Base-by-base conservation (phyloP, 176 grass and related monocot genomes). In the Carex pumila region DNA sequence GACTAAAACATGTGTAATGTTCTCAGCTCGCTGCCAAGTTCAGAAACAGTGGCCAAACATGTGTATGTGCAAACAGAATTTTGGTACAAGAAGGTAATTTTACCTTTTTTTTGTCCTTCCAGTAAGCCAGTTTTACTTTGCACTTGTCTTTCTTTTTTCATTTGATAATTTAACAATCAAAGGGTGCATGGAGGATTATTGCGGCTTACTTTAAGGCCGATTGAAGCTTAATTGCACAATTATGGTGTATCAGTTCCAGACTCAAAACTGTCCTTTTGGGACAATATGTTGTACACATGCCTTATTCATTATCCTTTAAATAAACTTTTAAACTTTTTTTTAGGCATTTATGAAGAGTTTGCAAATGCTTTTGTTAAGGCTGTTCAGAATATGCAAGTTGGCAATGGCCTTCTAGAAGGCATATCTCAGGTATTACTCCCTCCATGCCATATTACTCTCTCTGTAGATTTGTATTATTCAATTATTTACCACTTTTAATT, bases 11-110 rank as follows among this genome's bases (percentile, higher is more conserved):
- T 66, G 64, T 17, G 55, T 54, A 54, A 50, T 83, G 32, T 64
- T 89, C 25, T 86, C 89, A 95, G 96, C 89, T 98, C 85, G 96
- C 93, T 83, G 96, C 96, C 70, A 98, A 98, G 88, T 98, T 93
- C 68, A 90, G 96, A 30, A 98, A 98, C 86, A 98, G 93, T 66
- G 93, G 96, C 74, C 96, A 98, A 71, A 95, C 93, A 7, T 98
- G 96, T 81, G 93, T 98, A 81, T 98, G 96, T 88, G 96, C 89
- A 92, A 98, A 95, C 85, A 91, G 93, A 88, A 90, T 98, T 87
- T 87, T 98, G 83, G 96, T 98, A 74, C 96, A 98, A 90, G 93
- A 98, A 98, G 96, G 96, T 95, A 89, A 13, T 55, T 8, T 75
- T 25, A 29, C 55, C 32, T 81, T 59, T 21, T 7, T 25, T 87